A percentile compares a stretch with the other conserved stretches of the same genome.
Conservation (phyloP, 352 stramenopile species). For the Phytopythium chamaehyphon region DNA sequence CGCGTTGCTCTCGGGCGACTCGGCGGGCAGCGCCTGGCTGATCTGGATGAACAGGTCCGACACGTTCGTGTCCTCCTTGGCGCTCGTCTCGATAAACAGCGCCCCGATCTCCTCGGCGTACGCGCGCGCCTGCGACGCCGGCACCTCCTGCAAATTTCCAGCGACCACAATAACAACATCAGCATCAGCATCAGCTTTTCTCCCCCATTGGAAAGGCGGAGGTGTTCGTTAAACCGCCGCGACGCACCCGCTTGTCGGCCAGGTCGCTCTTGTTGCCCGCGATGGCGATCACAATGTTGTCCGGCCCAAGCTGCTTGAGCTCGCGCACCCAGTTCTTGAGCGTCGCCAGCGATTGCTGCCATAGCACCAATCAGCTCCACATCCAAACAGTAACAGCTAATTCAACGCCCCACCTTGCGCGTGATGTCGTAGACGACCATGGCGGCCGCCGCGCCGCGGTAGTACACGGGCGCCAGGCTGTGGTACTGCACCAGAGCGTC, state of each 20-base stretch:
- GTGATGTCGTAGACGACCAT: slow-evolving; percentile 99
- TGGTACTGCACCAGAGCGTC: slow-evolving; percentile 73
- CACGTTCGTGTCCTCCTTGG: slow-evolving; percentile 94
- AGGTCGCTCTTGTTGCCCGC: slow-evolving; percentile 94
- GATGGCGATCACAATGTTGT: slow-evolving; percentile 95
- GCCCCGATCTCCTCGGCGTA: slow-evolving; percentile 92
- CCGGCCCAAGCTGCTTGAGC: slow-evolving; percentile 88
- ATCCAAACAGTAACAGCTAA: slow-evolving; percentile 12
- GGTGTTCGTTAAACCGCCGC: too few species aligned
- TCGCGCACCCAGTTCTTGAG: slow-evolving; percentile 96
- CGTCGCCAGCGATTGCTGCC: slow-evolving; percentile 87
- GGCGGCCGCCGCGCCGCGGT: slow-evolving; percentile 94
- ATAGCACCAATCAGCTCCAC: slow-evolving; percentile 3
- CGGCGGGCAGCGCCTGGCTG: slow-evolving; percentile 75
- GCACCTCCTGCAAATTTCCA: slow-evolving; percentile 61
- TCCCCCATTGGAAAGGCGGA: too few species aligned
- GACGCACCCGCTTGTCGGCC: slow-evolving; percentile 71
- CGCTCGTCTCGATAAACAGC: slow-evolving; percentile 93
- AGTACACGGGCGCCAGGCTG: slow-evolving; percentile 98
- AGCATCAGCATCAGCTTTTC: too few species aligned
- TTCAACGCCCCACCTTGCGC: slow-evolving; percentile 60
- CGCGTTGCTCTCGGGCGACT: slow-evolving; percentile 73
- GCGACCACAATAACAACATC: not conserved
- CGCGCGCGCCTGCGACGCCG: slow-evolving; percentile 72
- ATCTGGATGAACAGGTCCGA: slow-evolving; percentile 92